Evolutionary conservation across 2,329 filamentous ascomycete species (phyloP).

Genomic region (Blumeria graminis): DNA sequence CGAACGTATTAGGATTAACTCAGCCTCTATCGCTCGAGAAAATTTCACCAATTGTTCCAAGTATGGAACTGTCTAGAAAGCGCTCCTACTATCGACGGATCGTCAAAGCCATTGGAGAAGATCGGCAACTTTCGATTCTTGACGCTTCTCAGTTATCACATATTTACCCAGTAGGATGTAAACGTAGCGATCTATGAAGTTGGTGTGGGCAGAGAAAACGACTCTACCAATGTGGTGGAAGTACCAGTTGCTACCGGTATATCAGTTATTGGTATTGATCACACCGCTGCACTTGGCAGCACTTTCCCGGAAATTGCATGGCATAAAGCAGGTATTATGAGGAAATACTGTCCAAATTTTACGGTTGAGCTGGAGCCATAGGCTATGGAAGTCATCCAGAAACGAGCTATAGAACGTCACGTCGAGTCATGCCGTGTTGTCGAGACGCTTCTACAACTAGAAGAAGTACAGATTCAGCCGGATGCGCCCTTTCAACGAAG

Average conservation of each 20-base stretch:
- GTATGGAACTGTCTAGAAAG: slow-evolving; percentile 33
- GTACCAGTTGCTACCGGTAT: slow-evolving; percentile 34
- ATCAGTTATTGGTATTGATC: slow-evolving; percentile 44
- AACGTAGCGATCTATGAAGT: slow-evolving; percentile 41
- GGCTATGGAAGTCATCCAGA: slow-evolving; percentile 22
- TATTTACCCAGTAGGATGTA: slow-evolving; percentile 37
- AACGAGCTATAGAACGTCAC: slow-evolving; percentile 27
- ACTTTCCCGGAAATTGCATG: slow-evolving; percentile 44
- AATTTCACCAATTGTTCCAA: slow-evolving; percentile 41
- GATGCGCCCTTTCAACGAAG: slow-evolving; percentile 32
- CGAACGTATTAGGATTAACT: slow-evolving; percentile 41
- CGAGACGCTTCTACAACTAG: slow-evolving; percentile 22
- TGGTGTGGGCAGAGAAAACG: slow-evolving; percentile 42
- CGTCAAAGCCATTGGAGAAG: slow-evolving; percentile 16
- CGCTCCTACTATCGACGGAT: slow-evolving; percentile 10
- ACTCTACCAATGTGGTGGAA: slow-evolving; percentile 42
- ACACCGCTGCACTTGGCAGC: slow-evolving; percentile 35
- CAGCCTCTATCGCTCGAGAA: slow-evolving; percentile 8
- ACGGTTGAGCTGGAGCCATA: slow-evolving; percentile 28
- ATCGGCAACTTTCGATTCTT: slow-evolving; percentile 35
- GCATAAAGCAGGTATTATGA: slow-evolving; percentile 54
- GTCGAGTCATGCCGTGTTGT: slow-evolving; percentile 23
- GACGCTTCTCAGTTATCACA: slow-evolving; percentile 41
- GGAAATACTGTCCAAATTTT: slow-evolving; percentile 31
- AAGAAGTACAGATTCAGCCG: slow-evolving; percentile 22